A percentile compares a stretch with the other conserved stretches of the same genome.
Conservation (phyloP, 2,329 filamentous ascomycete genomes). For the Talaromyces sp. region DNA sequence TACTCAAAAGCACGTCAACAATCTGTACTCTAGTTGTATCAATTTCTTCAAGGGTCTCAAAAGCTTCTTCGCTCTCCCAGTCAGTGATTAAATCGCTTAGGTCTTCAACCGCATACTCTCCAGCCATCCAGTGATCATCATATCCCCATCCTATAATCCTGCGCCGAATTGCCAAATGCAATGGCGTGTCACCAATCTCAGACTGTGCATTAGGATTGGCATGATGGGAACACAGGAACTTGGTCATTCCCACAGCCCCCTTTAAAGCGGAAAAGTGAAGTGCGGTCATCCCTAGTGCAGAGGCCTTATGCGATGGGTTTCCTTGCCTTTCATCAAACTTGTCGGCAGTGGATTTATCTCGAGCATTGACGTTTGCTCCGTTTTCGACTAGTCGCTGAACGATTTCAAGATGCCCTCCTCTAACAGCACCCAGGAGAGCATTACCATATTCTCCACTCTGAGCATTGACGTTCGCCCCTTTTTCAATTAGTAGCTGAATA, state of each 20-base stretch:
- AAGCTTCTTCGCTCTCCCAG: conserved; percentile 7
- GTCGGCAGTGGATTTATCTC: not conserved
- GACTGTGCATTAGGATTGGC: conserved; percentile 13
- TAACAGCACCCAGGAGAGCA: not conserved
- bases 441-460: not conserved
- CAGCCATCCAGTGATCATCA: conserved; percentile 12
- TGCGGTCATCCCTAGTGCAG: conserved; percentile 10
- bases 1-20: conserved; percentile 12
- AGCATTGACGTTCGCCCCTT: not conserved
- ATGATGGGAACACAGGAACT: conserved; percentile 9
- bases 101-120: conserved; percentile 11
- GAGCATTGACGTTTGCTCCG: not conserved
- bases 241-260: conserved; percentile 9
- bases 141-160: conserved; percentile 8
- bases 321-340: conserved; percentile 3
- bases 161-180: conserved; percentile 14
- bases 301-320: not conserved
- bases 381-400: not conserved
- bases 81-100: conserved; percentile 7
- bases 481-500: conserved; percentile 10
- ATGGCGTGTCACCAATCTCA: conserved; percentile 12
- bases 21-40: conserved; percentile 7
- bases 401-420: not conserved
- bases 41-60: conserved; percentile 11
- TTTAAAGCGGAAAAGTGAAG: conserved; percentile 16